These are phyloP conservation scores for Entophlyctis luteolus DNA, from an alignment of 192 early-diverging fungal genomes.

Conservation along the genomic window DNA sequence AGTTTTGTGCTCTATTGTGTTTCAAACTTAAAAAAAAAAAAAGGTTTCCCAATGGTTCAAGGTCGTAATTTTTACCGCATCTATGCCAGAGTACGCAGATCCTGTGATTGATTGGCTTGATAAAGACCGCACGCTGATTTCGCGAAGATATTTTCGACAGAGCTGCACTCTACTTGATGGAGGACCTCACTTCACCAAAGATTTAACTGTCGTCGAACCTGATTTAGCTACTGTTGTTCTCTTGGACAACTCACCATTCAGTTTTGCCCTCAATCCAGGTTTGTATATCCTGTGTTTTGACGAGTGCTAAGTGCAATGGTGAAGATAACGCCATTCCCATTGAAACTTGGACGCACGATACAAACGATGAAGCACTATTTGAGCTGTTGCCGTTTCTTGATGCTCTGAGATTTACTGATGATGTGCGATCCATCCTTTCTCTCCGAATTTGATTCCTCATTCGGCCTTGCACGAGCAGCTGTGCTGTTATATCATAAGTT, in stretches of 20 bases:
- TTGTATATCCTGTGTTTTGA: constrained; percentile 7
- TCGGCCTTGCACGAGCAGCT: too few relatives aligned
- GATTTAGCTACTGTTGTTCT: constrained; percentile 79
- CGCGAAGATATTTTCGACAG: constrained; percentile 75
- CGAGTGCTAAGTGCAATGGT: neutral
- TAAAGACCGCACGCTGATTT: constrained; percentile 61
- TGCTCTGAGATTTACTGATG: constrained; percentile 78
- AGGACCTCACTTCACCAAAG: constrained; percentile 70
- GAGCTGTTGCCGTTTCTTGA: constrained; percentile 86
- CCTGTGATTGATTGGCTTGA: constrained; percentile 90
- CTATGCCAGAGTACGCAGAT: constrained; percentile 90
- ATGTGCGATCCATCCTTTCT: constrained; percentile 74
- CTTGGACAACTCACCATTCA: constrained; percentile 77
- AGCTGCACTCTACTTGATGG: constrained; percentile 62
- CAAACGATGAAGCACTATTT: constrained; percentile 75
- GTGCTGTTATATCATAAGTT: too few relatives aligned
- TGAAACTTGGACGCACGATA: constrained; percentile 76
- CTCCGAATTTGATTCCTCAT: constrained; percentile 50
- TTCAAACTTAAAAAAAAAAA: constrained; percentile 32
- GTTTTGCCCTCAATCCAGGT: constrained; percentile 74
- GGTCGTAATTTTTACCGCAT: constrained; percentile 86
- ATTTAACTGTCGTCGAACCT: constrained; percentile 67
- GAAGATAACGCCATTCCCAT: constrained; percentile 90
- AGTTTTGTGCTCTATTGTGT: neutral
- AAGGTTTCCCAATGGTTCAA: constrained; percentile 86